Evolutionary conservation across 2,329 filamentous ascomycete genomes (phyloP).

Genomic region (Zarea fungicola): DNA sequence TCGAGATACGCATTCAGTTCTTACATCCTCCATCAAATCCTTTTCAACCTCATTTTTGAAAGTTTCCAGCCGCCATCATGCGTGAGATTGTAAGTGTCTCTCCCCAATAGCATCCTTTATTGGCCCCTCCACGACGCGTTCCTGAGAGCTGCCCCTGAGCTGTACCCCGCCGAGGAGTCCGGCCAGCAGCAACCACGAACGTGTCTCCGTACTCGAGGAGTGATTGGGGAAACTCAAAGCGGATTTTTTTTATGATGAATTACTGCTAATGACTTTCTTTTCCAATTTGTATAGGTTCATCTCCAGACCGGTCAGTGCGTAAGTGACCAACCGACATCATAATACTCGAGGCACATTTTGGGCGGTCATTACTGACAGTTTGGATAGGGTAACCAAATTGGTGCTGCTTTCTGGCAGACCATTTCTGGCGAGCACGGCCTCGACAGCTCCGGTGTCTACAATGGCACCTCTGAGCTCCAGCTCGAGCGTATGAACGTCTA

Average conservation of each 20-base stretch:
- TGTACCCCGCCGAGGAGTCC: slow-evolving; percentile 6
- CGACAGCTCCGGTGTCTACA: slow-evolving; percentile 97
- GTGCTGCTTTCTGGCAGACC: slow-evolving; percentile 98
- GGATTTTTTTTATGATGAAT: slow-evolving; percentile 16
- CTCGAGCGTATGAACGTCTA: slow-evolving; percentile 99
- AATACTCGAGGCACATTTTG: not conserved
- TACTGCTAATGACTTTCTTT: slow-evolving; percentile 48
- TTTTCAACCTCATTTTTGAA: slow-evolving; percentile 18
- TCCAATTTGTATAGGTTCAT: slow-evolving; percentile 74
- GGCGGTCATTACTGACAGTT: slow-evolving; percentile 34
- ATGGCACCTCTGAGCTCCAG: slow-evolving; percentile 96
- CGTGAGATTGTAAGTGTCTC: slow-evolving; percentile 60
- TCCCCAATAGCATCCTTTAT: slow-evolving; percentile 11
- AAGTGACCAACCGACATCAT: slow-evolving; percentile 31
- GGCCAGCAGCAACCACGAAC: slow-evolving; percentile 3
- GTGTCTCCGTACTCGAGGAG: not conserved
- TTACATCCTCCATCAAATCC: slow-evolving; percentile 22
- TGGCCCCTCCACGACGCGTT: slow-evolving; percentile 34
- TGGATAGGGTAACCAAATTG: slow-evolving; percentile 96
- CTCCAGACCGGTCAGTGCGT: slow-evolving; percentile 99
- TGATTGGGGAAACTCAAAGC: not conserved
- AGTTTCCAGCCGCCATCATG: slow-evolving; percentile 44
- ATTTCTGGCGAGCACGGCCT: slow-evolving; percentile 93
- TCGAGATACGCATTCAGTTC: slow-evolving; percentile 31
- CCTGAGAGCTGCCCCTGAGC: slow-evolving; percentile 20